phyloP scores from a whole-genome alignment of 2,329 filamentous ascomycete genomes.

The Capronia epimyces region DNA sequence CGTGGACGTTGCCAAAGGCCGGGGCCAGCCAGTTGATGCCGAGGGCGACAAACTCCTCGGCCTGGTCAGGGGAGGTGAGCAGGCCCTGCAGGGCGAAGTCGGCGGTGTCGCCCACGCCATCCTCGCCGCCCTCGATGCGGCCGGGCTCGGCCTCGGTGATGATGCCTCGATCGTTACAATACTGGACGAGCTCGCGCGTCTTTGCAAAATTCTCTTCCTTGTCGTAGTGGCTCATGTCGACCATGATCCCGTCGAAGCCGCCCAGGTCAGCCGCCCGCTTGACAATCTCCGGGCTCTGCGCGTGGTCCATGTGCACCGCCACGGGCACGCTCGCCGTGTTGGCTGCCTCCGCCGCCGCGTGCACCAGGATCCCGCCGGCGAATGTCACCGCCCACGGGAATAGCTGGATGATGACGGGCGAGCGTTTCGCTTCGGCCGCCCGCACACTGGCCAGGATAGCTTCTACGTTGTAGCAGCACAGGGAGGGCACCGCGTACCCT shows the following conservation, averaged over 20 bases:
- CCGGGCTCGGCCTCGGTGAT: slow-evolving; percentile 66
- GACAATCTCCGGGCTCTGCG: slow-evolving; percentile 55
- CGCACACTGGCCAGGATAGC: background rate
- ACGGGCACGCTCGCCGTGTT: slow-evolving; percentile 55
- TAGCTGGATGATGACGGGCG: slow-evolving; percentile 65
- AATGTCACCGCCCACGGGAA: slow-evolving; percentile 70
- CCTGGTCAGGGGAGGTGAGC: slow-evolving; percentile 63
- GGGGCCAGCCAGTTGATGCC: slow-evolving; percentile 72
- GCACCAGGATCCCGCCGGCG: slow-evolving; percentile 53
- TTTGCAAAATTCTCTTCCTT: slow-evolving; percentile 62
- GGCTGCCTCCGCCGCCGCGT: slow-evolving; percentile 53
- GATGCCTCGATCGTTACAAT: slow-evolving; percentile 61
- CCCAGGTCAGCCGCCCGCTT: slow-evolving; percentile 55
- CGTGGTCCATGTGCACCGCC: slow-evolving; percentile 62
- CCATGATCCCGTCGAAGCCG: slow-evolving; percentile 68
- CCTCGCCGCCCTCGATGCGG: slow-evolving; percentile 66
- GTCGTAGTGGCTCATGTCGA: slow-evolving; percentile 69
- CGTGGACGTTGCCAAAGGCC: slow-evolving; percentile 71
- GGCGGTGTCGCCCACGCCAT: slow-evolving; percentile 65
- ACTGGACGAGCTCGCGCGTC: slow-evolving; percentile 57
- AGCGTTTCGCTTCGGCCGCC: slow-evolving; percentile 62
- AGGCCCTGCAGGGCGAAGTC: slow-evolving; percentile 46
- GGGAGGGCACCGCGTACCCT: background rate
- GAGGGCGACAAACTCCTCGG: slow-evolving; percentile 63
- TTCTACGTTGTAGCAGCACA: slow-evolving; percentile 1